phyloP scores from a whole-genome alignment of 805 yeast species.

The Ogataea ganodermae region DNA sequence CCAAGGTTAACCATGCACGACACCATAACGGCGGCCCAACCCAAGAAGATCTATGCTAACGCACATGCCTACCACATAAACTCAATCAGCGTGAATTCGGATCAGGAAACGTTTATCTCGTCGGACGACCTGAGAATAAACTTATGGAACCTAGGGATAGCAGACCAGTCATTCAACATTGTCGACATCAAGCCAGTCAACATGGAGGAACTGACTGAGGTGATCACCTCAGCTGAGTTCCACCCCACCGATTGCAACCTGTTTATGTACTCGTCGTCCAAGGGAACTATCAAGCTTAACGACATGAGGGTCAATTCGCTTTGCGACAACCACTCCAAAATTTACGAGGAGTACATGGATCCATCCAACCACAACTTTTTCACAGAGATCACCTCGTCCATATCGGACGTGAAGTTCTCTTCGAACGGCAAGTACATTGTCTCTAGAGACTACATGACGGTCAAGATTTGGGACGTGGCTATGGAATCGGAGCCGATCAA shows the following conservation, averaged over 20 bases:
- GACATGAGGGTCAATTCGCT: conserved; percentile 96
- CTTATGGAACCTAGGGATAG: conserved; percentile 91
- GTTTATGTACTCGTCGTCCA: conserved; percentile 93
- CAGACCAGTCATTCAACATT: conserved; percentile 94
- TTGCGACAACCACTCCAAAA: conserved; percentile 85
- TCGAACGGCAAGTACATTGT: conserved; percentile 92
- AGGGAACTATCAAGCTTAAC: conserved; percentile 91
- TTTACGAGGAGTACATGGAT: conserved; percentile 91
- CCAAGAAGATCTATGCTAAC: conserved; percentile 86
- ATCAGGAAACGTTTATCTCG: conserved; percentile 91
- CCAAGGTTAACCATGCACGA: conserved; percentile 94
- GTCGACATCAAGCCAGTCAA: conserved; percentile 97
- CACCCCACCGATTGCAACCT: conserved; percentile 91
- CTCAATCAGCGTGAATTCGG: conserved; percentile 91
- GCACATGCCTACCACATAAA: conserved; percentile 99
- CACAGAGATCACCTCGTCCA: conserved; percentile 94
- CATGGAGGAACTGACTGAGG: conserved; percentile 99
- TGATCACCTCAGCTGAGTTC: conserved; percentile 93
- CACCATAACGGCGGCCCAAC: conserved; percentile 92
- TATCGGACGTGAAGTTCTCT: conserved; percentile 90
- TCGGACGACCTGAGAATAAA: conserved; percentile 95
- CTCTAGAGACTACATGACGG: conserved; percentile 96
- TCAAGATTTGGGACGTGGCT: conserved; percentile 96
- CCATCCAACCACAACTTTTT: conserved; percentile 93
- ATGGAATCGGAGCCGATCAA: conserved; percentile 95